Base-by-base conservation (phyloP, 768 basidiomycete species). In the Wakefieldia striispora region DNA sequence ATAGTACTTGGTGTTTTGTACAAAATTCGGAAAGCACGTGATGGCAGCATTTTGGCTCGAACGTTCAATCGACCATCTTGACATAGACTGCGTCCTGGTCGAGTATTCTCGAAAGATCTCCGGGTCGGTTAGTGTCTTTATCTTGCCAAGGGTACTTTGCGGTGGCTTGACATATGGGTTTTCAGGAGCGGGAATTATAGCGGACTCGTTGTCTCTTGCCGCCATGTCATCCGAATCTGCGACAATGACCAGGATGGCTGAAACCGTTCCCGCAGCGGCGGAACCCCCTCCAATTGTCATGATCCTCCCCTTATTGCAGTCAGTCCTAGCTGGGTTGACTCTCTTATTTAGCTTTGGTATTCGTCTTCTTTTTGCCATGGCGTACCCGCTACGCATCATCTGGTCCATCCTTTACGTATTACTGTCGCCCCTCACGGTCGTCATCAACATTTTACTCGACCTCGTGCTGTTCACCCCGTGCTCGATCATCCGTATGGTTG, bases 381-480 rank as follows among this genome's bases (percentile, higher is more conserved):
- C 43, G 19, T 45, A 49, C 34, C 67, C 66, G 9, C 21, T 67
- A 42, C 49, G 42, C 45, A 41, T 58, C 17, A 46, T 69, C 36
- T 67, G 61, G 53, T 53, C 58, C 17, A 51, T 67, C 11, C 16
- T 67, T 2, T 36, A 58, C 6, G 79, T 78, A 55, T 29, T 81
- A 33, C 56, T 85, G 42, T 74, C 76, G 3, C 84, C 84, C 1
- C 42, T 78, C 42, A 59, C 71, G 26, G 66, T 78, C 42, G 66
- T 79, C 50, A 27, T 70, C 27, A 60, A 76, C 12, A 59, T 81
- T 21, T 17, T 72, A 7, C 50, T 75, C 20, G 70, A 76, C 40
- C 34, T 75, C 20, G 67, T 77, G 47, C 35, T 86, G 3, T 63
- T 69, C 53, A 67, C 71, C 19, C 84, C 84, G 0, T 77, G 75